These are phyloP conservation scores for Luffa acutangula DNA, from an alignment of 306 rosid species.

Conservation along the genomic window DNA sequence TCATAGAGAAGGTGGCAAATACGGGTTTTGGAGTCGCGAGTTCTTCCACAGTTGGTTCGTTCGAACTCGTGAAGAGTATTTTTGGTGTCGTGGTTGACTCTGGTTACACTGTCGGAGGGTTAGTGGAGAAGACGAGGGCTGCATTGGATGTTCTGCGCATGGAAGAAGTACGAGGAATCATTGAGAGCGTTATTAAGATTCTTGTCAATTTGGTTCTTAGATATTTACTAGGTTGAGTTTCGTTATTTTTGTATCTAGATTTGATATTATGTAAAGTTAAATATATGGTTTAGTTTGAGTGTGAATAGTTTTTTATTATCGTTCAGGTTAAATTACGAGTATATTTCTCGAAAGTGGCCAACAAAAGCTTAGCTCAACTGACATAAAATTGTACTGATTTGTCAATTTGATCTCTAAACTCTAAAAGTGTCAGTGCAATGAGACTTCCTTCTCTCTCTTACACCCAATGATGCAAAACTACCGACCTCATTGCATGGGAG, in stretches of 20 bases:
- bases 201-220: not conserved
- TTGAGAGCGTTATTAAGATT: not conserved
- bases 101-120: not conserved
- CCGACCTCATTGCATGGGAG: too few species aligned
- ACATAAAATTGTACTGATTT: too few species aligned
- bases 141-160: not conserved
- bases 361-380: too few species aligned
- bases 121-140: not conserved
- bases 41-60: not conserved
- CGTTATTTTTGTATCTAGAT: not conserved
- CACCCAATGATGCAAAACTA: too few species aligned
- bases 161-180: not conserved
- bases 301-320: too few species aligned
- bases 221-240: not conserved
- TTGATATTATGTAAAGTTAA: not conserved
- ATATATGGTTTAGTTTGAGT: too few species aligned
- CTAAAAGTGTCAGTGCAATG: too few species aligned
- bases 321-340: too few species aligned
- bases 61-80: not conserved
- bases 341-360: too few species aligned
- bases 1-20: not conserved
- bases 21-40: not conserved
- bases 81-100: not conserved
- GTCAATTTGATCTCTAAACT: too few species aligned
- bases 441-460: too few species aligned